Conservation (phyloP, 345 rosid genomes). For the Angophora floribunda region DNA sequence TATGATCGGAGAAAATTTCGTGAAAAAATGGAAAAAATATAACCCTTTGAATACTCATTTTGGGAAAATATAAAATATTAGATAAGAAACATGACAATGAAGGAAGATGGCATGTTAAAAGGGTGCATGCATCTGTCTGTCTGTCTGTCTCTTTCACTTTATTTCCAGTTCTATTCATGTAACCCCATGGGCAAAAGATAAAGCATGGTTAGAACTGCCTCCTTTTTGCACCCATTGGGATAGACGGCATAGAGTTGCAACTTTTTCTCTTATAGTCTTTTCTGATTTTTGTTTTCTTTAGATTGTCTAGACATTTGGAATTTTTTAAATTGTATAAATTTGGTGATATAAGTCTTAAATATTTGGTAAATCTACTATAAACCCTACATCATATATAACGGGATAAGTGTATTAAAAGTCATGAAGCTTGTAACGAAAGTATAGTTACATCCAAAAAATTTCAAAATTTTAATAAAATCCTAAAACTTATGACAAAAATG, state of each 20-base stretch:
- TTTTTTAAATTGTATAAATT: not conserved
- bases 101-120: not conserved
- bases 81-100: not conserved
- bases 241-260: not conserved
- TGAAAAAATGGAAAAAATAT: not conserved
- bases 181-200: not conserved
- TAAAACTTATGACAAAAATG: no score
- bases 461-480: no score
- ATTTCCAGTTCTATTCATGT: not conserved
- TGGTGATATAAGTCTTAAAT: not conserved
- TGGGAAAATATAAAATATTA: not conserved
- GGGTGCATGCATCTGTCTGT: not conserved
- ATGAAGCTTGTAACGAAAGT: no score
- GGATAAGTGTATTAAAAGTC: not conserved
- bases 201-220: not conserved
- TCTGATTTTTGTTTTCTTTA: not conserved
- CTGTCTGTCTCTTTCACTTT: not conserved
- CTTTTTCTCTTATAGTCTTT: not conserved
- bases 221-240: not conserved
- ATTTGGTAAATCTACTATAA: not conserved
- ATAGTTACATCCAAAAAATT: no score
- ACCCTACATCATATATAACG: not conserved
- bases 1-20: not conserved
- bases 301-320: not conserved
- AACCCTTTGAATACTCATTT: not conserved